Evolutionary conservation across 805 yeast genomes (phyloP), one percentile per base, ranked within the genome.

Genomic region (Saccharomycopsis sp.): DNA sequence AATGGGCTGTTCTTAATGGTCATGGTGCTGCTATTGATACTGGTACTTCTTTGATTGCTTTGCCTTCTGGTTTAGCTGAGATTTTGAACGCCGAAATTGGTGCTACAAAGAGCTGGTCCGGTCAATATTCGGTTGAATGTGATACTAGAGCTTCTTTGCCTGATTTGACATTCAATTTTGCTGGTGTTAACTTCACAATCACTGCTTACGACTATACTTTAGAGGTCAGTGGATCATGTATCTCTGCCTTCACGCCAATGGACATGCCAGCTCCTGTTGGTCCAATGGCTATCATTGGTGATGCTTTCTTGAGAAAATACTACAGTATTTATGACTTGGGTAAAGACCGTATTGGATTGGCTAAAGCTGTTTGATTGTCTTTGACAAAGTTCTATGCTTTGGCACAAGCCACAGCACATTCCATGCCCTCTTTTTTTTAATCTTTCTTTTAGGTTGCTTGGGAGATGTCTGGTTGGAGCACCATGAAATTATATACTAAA

Each of bases 11-110:
- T 66, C 83, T 94, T 69, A 82, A 80, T 65, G 77, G 77, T 68
- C 85, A 91, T 62, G 99, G 99, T 72, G 99, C 97, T 68, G 97
- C 97, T 62, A 91, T 94, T 70, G 99, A 94, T 74, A 94, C 99
- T 59, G 99, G 99, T 76, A 94, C 99, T 64, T 93, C 98, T 42
- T 81, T 94, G 73, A 87, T 94, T 73, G 91, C 97, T 54, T 80
- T 94, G 70, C 99, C 99, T 66, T 86, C 96, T 24, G 93, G 94
- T 55, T 78, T 94, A 70, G 98, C 99, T 53, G 99, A 94, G 78
- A 88, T 94, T 67, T 78, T 94, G 71, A 94, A 94, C 73, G 79
- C 96, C 57, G 90, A 91, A 80, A 94, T 94, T 71, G 99, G 99
- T 68, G 99, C 99, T 58, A 87, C 84, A 75, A 94, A 93, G 78